Evolutionary conservation across 2,329 filamentous ascomycete species (phyloP).

Genomic region (Pseudocercospora eumusae): DNA sequence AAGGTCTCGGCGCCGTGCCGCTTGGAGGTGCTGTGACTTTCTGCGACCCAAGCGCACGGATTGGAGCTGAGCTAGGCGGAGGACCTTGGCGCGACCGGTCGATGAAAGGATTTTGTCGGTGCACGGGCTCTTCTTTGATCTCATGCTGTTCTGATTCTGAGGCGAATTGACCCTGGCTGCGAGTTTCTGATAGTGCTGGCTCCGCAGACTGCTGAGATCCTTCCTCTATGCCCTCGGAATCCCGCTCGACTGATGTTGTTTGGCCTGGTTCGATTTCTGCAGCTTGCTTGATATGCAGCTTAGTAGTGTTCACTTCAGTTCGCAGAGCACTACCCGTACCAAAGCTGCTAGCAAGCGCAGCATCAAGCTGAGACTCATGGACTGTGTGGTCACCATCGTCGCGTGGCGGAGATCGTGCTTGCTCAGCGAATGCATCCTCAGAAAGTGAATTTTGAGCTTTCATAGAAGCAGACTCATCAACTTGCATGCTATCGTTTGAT

Average conservation of each 20-base stretch:
- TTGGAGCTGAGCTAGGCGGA: constrained; percentile 12
- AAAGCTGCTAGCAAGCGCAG: constrained; percentile 1
- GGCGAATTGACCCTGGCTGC: neutral
- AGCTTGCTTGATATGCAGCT: neutral
- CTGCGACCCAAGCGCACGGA: constrained; percentile 4
- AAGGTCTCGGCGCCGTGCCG: constrained; percentile 18
- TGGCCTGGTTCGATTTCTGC: neutral
- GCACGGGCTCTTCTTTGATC: neutral
- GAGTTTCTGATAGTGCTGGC: neutral
- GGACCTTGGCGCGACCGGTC: neutral
- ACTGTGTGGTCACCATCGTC: neutral
- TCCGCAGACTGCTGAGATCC: neutral
- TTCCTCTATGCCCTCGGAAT: neutral
- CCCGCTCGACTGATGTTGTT: neutral
- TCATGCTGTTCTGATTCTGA: neutral
- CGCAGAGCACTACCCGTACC: neutral
- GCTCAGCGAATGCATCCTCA: neutral
- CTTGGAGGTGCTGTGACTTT: constrained; percentile 5
- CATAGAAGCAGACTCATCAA: neutral
- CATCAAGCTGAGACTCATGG: constrained; percentile 1
- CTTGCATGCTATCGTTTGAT: neutral
- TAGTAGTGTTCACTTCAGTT: neutral
- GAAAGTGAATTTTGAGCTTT: neutral
- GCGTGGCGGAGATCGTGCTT: neutral
- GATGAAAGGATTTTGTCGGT: neutral